These are phyloP conservation scores for Podila minutissima DNA, from an alignment of 192 early-diverging fungal species.

Conservation along the genomic window DNA sequence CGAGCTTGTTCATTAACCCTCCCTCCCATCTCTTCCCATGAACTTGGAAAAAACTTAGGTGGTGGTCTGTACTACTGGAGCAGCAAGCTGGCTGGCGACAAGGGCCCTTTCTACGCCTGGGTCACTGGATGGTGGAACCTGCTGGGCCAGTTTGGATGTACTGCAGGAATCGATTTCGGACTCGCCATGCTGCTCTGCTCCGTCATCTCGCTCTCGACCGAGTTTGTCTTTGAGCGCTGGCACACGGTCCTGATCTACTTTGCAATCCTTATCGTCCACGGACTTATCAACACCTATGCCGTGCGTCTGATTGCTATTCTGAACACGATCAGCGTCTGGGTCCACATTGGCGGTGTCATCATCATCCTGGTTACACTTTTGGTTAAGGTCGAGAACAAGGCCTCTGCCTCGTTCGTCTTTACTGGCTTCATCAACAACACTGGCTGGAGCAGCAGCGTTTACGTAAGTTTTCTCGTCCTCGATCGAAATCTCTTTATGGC, in stretches of 20 bases:
- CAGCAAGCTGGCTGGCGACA: slow-evolving; percentile 44
- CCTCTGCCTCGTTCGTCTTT: slow-evolving; percentile 56
- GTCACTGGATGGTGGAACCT: slow-evolving; percentile 66
- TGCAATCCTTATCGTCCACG: slow-evolving; percentile 44
- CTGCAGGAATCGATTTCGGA: slow-evolving; percentile 39
- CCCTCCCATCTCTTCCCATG: background rate
- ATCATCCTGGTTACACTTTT: slow-evolving; percentile 53
- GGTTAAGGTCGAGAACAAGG: slow-evolving; percentile 52
- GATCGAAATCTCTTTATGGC: background rate
- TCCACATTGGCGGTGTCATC: slow-evolving; percentile 53
- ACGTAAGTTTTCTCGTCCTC: slow-evolving; percentile 14
- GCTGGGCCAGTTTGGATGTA: slow-evolving; percentile 63
- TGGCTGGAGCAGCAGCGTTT: slow-evolving; percentile 52
- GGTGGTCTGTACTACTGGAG: slow-evolving; percentile 17
- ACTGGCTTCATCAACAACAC: slow-evolving; percentile 58
- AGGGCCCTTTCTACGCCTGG: slow-evolving; percentile 53
- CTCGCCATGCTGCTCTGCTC: slow-evolving; percentile 41
- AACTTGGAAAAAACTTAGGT: background rate
- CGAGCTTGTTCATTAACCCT: background rate
- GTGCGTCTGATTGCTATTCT: slow-evolving; percentile 43
- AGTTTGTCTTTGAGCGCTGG: slow-evolving; percentile 28
- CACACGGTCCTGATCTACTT: slow-evolving; percentile 55
- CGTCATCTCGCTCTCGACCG: slow-evolving; percentile 42
- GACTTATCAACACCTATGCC: slow-evolving; percentile 44
- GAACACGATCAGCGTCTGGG: slow-evolving; percentile 53